Conservation (phyloP, 371 early-diverging fungal species). For the Circinella minor region DNA sequence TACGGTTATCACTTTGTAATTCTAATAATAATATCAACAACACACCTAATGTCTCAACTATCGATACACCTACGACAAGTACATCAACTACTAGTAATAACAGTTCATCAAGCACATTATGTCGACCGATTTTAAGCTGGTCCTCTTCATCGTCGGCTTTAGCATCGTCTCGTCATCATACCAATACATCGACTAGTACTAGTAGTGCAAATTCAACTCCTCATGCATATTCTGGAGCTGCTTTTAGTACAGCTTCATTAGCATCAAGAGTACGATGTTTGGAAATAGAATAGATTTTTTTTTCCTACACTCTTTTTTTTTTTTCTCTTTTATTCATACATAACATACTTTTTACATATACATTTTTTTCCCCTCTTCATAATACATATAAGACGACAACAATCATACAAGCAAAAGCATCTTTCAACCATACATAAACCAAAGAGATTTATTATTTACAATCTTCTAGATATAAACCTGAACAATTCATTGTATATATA, state of each 20-base stretch:
- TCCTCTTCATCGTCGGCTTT: constrained; percentile 38
- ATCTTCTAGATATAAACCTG: too few relatives aligned
- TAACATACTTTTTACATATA: neutral
- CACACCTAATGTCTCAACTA: constrained; percentile 10
- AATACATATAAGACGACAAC: neutral
- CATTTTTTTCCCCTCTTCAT: neutral
- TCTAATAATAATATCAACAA: constrained; percentile 4
- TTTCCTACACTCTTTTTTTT: too few relatives aligned
- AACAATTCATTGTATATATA: too few relatives aligned
- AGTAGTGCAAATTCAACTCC: too few relatives aligned
- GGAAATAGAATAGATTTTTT: constrained; percentile 8
- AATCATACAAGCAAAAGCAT: too few relatives aligned
- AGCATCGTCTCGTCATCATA: constrained; percentile 19
- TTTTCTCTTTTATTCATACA: neutral
- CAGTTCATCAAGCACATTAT: constrained; percentile 9
- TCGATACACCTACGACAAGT: constrained; percentile 3
- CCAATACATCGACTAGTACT: neutral
- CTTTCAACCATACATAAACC: too few relatives aligned
- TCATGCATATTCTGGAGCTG: neutral
- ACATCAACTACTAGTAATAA: constrained; percentile 3
- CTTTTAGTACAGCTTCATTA: constrained; percentile 3
- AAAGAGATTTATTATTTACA: too few relatives aligned
- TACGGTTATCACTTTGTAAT: constrained; percentile 6
- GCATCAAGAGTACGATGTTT: constrained; percentile 11
- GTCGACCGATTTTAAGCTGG: constrained; percentile 51